Percentiles rank a stretch among this genome's conserved stretches.
Conservation (phyloP, 2,329 filamentous ascomycete species). For the Ambrosiella xylebori region DNA sequence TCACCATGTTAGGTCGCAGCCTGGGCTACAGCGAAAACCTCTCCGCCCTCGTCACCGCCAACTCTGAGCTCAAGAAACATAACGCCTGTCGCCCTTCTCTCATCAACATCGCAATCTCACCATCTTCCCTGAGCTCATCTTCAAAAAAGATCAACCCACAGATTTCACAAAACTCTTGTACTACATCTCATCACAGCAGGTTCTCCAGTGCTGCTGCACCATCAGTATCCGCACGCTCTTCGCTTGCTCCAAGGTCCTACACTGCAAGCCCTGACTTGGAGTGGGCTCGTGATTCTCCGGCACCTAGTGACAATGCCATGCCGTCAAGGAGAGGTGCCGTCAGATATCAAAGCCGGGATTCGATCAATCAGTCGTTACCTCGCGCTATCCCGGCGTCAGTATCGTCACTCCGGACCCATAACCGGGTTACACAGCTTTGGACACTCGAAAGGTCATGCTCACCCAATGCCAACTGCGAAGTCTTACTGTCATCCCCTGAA, state of each 20-base stretch:
- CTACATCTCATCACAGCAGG: not conserved
- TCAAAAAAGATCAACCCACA: not conserved
- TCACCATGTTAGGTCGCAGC: not conserved
- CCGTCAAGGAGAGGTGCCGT: not conserved
- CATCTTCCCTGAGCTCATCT: not conserved
- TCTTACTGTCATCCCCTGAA: too few relatives aligned
- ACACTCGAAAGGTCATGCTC: not conserved
- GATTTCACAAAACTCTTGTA: not conserved
- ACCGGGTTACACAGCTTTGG: not conserved
- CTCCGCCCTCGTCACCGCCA: not conserved
- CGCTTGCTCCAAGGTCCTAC: not conserved
- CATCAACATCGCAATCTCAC: not conserved
- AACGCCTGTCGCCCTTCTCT: not conserved
- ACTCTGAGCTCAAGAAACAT: not conserved
- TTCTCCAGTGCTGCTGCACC: not conserved
- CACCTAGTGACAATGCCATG: not conserved
- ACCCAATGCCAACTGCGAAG: not conserved
- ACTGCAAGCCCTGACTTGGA: not conserved
- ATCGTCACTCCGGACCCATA: not conserved
- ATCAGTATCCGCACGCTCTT: not conserved
- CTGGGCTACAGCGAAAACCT: not conserved
- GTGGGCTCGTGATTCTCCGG: not conserved
- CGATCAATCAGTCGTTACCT: not conserved
- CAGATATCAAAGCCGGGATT: not conserved
- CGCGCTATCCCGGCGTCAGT: not conserved